Evolutionary conservation across 2,329 filamentous ascomycete species (phyloP).

Genomic region (Calycina herbarum): DNA sequence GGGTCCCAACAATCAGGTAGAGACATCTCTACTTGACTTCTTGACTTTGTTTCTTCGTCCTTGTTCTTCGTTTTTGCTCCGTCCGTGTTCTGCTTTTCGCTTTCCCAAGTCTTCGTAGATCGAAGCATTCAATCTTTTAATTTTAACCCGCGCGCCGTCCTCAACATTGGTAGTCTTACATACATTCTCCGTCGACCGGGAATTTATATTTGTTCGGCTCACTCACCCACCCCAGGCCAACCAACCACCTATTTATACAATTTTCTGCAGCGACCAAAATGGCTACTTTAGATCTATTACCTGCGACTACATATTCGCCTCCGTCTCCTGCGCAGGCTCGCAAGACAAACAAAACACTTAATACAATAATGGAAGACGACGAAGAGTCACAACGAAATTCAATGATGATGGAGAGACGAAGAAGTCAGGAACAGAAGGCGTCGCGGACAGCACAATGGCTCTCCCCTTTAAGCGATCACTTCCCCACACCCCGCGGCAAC

Average conservation of each 20-base stretch:
- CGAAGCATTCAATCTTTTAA: constrained; percentile 41
- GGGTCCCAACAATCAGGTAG: constrained; percentile 23
- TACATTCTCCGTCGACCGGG: constrained; percentile 26
- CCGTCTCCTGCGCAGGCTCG: constrained; percentile 53
- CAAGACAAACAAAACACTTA: constrained; percentile 54
- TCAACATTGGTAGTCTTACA: constrained; percentile 35
- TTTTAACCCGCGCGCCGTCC: constrained; percentile 25
- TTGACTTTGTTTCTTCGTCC: constrained; percentile 24
- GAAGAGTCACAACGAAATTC: constrained; percentile 34
- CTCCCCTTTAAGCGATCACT: constrained; percentile 55
- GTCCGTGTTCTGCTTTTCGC: constrained; percentile 17
- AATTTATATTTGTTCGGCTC: constrained; percentile 19
- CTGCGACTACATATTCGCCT: constrained; percentile 51
- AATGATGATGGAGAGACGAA: constrained; percentile 33
- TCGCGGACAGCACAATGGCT: constrained; percentile 40
- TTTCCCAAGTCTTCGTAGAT: constrained; percentile 39
- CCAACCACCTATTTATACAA: constrained; percentile 16
- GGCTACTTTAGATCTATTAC: constrained; percentile 44
- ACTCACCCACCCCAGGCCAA: neutral
- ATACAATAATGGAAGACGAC: constrained; percentile 64
- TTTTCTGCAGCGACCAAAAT: constrained; percentile 32
- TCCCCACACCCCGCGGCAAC: constrained; percentile 69
- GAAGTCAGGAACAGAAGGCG: constrained; percentile 40
- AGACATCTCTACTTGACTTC: constrained; percentile 22
- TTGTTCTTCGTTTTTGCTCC: constrained; percentile 18